Base-by-base conservation (phyloP, 23 red algal species). In the Gracilaria domingensis region DNA sequence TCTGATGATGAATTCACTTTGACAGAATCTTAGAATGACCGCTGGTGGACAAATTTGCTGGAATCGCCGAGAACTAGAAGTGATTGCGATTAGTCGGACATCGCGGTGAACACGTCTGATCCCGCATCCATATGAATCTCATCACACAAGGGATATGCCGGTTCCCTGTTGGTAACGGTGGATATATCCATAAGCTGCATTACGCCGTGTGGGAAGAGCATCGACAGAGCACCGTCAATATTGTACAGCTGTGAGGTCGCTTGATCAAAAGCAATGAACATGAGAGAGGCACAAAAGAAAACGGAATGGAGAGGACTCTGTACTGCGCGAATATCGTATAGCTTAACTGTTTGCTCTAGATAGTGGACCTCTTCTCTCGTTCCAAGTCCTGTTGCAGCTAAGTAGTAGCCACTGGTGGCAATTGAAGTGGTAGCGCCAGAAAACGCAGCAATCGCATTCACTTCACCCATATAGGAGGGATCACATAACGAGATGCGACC, bases 401-500 rank as follows among this genome's bases (percentile, higher is more conserved):
- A 25, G 33, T 76, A 86, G 53, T 82, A 87, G 9, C 92, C 92
- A 60, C 83, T 74, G 18, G 48, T 57, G 34, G 92, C 71, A 34
- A 94, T 73, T 30, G 64, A 58, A 42, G 92, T 88, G 30, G 67
- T 75, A 44, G 83, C 35, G 8, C 92, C 92, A 48, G 72, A 75
- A 77, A 88, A 94, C 8, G 92, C 92, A 36, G 84, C 92, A 78
- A 82, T 72, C 12, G 92, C 92, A 25, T 87, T 87, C 20, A 94
- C 77, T 71, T 94, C 92, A n/a, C 83, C 75, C 83, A 94, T 82
- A 25, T 71, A 81, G 12, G 82, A 70, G 32, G 92, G 83, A 50
- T 94, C 92, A 53, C 92, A 94, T 9, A 94, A 53, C 4, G 82
- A 82, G 32, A 94, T 87, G 35, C 92, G 81, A 73, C 92, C 92